These are phyloP conservation scores for Mucor mucedo DNA, from an alignment of 371 early-diverging fungal genomes.

Conservation along the genomic window DNA sequence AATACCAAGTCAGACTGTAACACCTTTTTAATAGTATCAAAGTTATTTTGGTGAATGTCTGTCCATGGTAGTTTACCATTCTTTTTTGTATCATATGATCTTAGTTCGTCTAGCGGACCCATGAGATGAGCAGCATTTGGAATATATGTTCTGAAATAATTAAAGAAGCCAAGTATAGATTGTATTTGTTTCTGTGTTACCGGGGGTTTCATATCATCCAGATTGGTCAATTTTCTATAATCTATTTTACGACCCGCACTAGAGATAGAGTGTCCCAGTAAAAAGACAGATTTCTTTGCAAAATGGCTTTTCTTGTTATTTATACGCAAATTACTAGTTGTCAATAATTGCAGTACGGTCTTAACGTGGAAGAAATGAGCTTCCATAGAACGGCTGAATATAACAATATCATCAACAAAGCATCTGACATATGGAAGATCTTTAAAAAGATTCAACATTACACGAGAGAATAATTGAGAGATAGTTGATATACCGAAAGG, in stretches of 20 bases:
- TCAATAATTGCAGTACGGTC: background rate
- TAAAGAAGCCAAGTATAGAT: conserved; percentile 22
- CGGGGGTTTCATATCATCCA: conserved; percentile 13
- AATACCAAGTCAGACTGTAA: too few relatives aligned
- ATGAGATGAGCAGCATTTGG: conserved; percentile 13
- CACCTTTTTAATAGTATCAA: background rate
- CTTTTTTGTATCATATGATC: conserved; percentile 7
- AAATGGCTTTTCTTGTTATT: background rate
- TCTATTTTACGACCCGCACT: conserved; percentile 13
- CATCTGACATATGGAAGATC: background rate
- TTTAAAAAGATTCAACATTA: background rate
- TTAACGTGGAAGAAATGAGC: background rate
- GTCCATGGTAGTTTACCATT: background rate
- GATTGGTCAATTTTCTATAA: conserved; percentile 20
- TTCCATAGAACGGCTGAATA: background rate
- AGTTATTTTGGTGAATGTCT: background rate
- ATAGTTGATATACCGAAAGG: too few relatives aligned
- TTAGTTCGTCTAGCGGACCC: conserved; percentile 27
- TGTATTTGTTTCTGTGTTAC: conserved; percentile 20
- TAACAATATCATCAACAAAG: background rate
- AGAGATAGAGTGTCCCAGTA: background rate
- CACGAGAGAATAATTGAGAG: too few relatives aligned
- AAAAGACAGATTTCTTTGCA: background rate
- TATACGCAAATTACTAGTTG: background rate
- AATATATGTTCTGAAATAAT: background rate